Conservation (phyloP, 2,329 filamentous ascomycete species). For the Bisporella sp. region DNA sequence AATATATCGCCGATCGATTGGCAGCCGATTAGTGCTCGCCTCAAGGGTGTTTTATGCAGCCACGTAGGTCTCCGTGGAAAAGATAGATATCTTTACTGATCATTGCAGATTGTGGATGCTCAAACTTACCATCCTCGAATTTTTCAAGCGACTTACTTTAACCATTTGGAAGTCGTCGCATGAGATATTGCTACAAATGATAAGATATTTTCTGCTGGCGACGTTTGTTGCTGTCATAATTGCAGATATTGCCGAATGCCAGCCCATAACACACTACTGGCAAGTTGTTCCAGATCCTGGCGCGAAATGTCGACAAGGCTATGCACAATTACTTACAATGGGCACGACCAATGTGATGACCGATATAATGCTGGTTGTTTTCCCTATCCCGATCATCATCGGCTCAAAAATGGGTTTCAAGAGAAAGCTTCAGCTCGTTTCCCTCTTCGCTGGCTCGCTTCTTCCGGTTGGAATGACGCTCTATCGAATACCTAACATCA, state of each 20-base stretch:
- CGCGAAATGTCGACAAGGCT: slow-evolving; percentile 77
- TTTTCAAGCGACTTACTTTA: slow-evolving; percentile 77
- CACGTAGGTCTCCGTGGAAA: slow-evolving; percentile 55
- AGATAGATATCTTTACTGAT: slow-evolving; percentile 6
- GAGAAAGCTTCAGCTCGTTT: slow-evolving; percentile 71
- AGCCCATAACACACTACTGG: slow-evolving; percentile 68
- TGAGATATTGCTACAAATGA: slow-evolving; percentile 60
- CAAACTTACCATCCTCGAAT: slow-evolving; percentile 86
- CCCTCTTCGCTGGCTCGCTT: slow-evolving; percentile 80
- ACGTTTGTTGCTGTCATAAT: slow-evolving; percentile 79
- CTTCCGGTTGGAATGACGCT: slow-evolving; percentile 72
- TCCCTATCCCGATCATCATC: slow-evolving; percentile 84
- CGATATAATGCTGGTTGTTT: slow-evolving; percentile 78
- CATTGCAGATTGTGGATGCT: slow-evolving; percentile 74
- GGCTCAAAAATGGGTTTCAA: slow-evolving; percentile 68
- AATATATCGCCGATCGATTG: slow-evolving; percentile 58
- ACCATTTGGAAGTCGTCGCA: slow-evolving; percentile 77
- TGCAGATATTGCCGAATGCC: slow-evolving; percentile 78
- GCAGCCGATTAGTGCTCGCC: slow-evolving; percentile 73
- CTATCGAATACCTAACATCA: slow-evolving; percentile 74
- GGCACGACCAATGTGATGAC: slow-evolving; percentile 83
- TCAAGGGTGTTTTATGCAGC: slow-evolving; percentile 82
- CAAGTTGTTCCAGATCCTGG: slow-evolving; percentile 83
- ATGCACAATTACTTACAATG: slow-evolving; percentile 82
- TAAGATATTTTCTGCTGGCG: slow-evolving; percentile 67